Evolutionary conservation across 345 rosid species (phyloP), one percentile per base, ranked within the genome.

Genomic region (Gossypium longicalyx): DNA sequence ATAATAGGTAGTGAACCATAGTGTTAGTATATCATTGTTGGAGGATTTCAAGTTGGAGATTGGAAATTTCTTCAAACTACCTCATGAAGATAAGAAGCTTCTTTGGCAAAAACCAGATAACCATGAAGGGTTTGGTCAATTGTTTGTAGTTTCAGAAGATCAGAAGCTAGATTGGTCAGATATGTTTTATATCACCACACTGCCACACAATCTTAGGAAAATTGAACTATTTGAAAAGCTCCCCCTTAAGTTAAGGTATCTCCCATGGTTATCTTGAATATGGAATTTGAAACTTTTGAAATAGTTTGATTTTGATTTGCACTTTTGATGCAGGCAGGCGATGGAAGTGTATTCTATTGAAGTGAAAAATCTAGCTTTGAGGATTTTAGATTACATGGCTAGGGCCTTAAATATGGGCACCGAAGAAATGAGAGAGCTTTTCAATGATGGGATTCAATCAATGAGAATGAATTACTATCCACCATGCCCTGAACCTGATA

Each of bases 401-500:
- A 82, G 56, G 65, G 81, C 84, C 44, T 64, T 86, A 45, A 73
- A 70, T 41, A 82, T 86, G 80, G 82, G 80, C 9, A 60, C 16
- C 8, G 66, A 80, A 52, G 85, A 82, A 67, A 77, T 82, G 78
- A 47, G 70, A 45, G 89, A 79, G 61, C 16, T 81, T 44, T 84
- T 84, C 59, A 47, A 10, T 5, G 82, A 80, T 7, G 89, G 89
- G 49, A 71, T 80, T 72, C 87, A 84, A 65, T n/a, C 89, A 43
- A 76, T 84, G 70, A 84, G 87, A 72, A 87, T 87, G 79, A 87
- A 85, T 69, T 84, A 83, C 80, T 87, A 87, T 64, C 90, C 86
- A 13, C 84, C 85, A 43, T 83, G 90, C 52, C 90, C 90, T n/a
- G 72, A 83, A 74, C 85, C 88, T 13, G 80, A 83, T 41, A 77